Percentiles rank a stretch among this genome's conserved stretches.
phyloP scores from a whole-genome alignment of 306 rosid genomes.

The Calophaca sinica region DNA sequence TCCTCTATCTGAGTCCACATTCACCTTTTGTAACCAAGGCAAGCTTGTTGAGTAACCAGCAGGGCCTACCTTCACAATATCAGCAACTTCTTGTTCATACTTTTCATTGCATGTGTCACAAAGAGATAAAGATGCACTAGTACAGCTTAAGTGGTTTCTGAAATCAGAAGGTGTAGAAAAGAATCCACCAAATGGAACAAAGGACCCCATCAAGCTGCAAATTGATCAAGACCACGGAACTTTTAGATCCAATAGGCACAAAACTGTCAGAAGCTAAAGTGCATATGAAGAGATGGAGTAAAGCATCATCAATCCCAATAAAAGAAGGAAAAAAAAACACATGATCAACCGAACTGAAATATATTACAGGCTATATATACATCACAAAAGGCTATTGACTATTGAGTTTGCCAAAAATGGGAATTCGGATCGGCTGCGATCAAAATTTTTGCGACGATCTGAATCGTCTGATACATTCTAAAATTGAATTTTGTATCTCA shows the following conservation, averaged over 20 bases:
- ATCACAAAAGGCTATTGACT: constrained; percentile 2
- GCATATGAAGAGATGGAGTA: constrained; percentile 24
- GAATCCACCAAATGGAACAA: constrained; percentile 95
- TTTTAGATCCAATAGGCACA: constrained; percentile 64
- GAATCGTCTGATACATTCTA: too few species aligned
- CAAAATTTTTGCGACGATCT: too few species aligned
- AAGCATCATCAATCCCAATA: constrained; percentile 12
- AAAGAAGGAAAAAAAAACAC: neutral
- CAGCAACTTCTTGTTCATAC: constrained; percentile 83
- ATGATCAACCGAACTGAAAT: constrained; percentile 16
- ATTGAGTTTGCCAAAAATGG: neutral
- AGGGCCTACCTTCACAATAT: constrained; percentile 59
- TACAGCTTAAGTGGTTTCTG: constrained; percentile 52
- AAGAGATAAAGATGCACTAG: constrained; percentile 52
- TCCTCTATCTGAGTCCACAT: constrained; percentile 61
- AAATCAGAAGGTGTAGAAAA: constrained; percentile 70
- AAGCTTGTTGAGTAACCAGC: constrained; percentile 53
- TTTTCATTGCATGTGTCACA: constrained; percentile 78
- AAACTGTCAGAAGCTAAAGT: constrained; percentile 55
- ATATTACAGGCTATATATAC: constrained; percentile 5
- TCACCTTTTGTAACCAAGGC: constrained; percentile 66
- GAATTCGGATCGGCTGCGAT: too few species aligned
- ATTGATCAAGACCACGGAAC: constrained; percentile 60
- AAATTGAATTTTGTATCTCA: too few species aligned
- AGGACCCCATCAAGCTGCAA: constrained; percentile 97